Conservation (phyloP, 768 basidiomycete genomes). For the Rhodocollybia butyracea region DNA sequence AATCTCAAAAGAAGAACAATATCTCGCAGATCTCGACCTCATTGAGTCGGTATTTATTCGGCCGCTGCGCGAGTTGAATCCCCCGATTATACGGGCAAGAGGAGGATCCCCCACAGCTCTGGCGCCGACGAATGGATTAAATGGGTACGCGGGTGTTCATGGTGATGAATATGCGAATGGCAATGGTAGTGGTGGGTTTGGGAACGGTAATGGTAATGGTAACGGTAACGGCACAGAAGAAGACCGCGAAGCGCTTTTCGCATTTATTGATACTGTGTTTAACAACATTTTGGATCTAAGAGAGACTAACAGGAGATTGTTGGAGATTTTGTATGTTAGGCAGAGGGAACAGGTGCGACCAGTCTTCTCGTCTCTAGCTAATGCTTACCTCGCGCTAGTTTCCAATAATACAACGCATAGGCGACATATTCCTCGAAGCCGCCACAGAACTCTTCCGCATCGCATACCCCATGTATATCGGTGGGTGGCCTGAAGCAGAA, state of each 20-base stretch:
- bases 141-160: background rate
- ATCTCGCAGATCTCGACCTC: constrained; percentile 80
- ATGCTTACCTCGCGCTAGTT: no score
- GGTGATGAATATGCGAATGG: background rate
- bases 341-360: constrained; percentile 84
- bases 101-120: background rate
- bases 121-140: background rate
- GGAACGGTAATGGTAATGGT: background rate
- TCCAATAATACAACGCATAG: constrained; percentile 79
- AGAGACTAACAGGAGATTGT: constrained; percentile 75
- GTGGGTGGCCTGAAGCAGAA: constrained; percentile 82
- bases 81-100: constrained; percentile 30
- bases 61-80: constrained; percentile 43
- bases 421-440: constrained; percentile 84
- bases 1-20: constrained; percentile 86
- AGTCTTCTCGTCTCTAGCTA: no score
- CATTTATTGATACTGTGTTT: constrained; percentile 89
- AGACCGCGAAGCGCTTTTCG: constrained; percentile 46
- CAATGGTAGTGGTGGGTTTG: background rate
- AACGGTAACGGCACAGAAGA: background rate
- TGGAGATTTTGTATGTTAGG: constrained; percentile 83
- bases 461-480: constrained; percentile 84
- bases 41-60: constrained; percentile 67
- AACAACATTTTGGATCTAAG: constrained; percentile 87
- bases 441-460: constrained; percentile 79